Evolutionary conservation across 768 basidiomycete genomes (phyloP).

Genomic region (Boletus rex-veris): DNA sequence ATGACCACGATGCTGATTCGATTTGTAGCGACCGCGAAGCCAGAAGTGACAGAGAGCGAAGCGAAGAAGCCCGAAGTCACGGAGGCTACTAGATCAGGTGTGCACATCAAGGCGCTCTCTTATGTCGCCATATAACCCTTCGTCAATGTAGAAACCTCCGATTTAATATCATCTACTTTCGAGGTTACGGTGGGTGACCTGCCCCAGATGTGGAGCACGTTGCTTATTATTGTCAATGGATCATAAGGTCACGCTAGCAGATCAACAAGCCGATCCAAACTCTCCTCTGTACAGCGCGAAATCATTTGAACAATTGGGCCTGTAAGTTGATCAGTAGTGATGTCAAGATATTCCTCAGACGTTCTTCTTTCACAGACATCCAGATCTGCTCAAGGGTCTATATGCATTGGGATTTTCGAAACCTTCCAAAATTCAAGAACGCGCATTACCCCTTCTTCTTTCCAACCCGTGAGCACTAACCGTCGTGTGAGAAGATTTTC

Average conservation of each 20-base stretch:
- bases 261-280: conserved; percentile 92
- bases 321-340: conserved; percentile 52
- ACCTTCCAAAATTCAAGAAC: conserved; percentile 98
- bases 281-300: conserved; percentile 95
- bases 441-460: conserved; percentile 88
- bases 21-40: conserved; percentile 11
- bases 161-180: conserved; percentile 76
- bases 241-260: conserved; percentile 85
- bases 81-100: conserved; percentile 22
- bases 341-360: conserved; percentile 2
- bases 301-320: conserved; percentile 91
- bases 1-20: conserved; percentile 6
- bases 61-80: conserved; percentile 17
- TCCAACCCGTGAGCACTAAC: conserved; percentile 69
- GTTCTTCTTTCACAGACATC: conserved; percentile 48
- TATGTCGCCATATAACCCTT: background rate
- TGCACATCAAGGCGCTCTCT: conserved; percentile 2
- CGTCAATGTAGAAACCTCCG: conserved; percentile 35
- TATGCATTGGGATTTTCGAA: conserved; percentile 96
- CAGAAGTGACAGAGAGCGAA: conserved; percentile 30
- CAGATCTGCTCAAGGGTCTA: conserved; percentile 88
- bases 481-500: background rate
- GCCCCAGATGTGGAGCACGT: background rate
- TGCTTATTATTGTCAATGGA: conserved; percentile 4
- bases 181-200: conserved; percentile 65